A percentile compares a stretch with the other conserved stretches of the same genome.
These are phyloP conservation scores for Salix viminalis DNA, from an alignment of 345 rosid genomes.

Conservation along the genomic window DNA sequence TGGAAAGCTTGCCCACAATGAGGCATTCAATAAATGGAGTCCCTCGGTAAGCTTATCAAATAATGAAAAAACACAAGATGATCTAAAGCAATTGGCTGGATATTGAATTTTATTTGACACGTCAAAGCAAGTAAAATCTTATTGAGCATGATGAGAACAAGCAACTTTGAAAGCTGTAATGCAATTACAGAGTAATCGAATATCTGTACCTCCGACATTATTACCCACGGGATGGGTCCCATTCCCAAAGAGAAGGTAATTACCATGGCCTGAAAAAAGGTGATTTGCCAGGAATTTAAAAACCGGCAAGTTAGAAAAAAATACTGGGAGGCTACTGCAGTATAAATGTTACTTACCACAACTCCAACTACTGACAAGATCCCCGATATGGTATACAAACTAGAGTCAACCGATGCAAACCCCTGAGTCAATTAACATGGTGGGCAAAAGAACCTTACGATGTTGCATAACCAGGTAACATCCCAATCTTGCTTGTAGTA, in stretches of 20 bases:
- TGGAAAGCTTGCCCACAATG: neutral
- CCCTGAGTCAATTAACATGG: constrained; percentile 39
- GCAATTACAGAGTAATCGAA: neutral
- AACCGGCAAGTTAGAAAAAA: constrained; percentile 12
- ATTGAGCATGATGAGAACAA: too few species aligned
- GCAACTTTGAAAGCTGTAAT: neutral
- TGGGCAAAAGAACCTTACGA: neutral
- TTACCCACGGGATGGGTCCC: constrained; percentile 97
- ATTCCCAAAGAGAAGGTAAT: constrained; percentile 76
- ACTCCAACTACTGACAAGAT: constrained; percentile 82
- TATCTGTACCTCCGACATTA: constrained; percentile 91
- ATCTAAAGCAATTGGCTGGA: neutral
- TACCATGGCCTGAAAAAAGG: constrained; percentile 62
- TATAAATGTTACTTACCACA: constrained; percentile 55
- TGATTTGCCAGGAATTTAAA: neutral
- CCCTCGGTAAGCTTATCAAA: neutral
- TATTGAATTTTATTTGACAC: neutral
- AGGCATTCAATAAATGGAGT: neutral
- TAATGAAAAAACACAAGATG: neutral
- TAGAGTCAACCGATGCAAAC: constrained; percentile 47
- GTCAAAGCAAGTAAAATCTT: neutral
- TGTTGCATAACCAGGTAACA: neutral
- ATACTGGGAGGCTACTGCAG: neutral
- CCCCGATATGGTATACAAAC: constrained; percentile 50
- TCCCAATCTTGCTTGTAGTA: neutral